Conservation (phyloP, 1,284 basidiomycete species). For the Porodaedalea pini region DNA sequence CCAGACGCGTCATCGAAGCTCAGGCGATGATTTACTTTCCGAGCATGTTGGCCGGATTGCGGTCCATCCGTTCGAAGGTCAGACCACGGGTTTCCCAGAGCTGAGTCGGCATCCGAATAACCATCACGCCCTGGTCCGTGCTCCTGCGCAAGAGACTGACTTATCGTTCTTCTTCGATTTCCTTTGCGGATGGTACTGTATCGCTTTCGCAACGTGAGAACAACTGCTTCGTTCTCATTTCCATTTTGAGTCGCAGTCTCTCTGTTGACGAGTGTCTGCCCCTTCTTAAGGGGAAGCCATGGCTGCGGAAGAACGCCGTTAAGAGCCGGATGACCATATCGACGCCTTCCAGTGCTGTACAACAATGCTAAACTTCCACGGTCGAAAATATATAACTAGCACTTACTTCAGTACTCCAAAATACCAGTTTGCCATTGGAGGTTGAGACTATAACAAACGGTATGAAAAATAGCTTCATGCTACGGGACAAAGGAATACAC, state of each 20-base stretch:
- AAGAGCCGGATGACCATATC: constrained; percentile 89
- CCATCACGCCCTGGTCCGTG: constrained; percentile 9
- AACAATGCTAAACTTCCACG: constrained; percentile 3
- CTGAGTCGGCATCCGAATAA: constrained; percentile 8
- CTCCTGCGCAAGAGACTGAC: constrained; percentile 11
- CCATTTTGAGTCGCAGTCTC: constrained; percentile 35
- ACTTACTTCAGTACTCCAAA: constrained; percentile 82
- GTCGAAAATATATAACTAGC: background rate
- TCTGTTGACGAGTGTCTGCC: constrained; percentile 64
- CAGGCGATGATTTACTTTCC: constrained; percentile 51
- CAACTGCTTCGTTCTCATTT: constrained; percentile 55
- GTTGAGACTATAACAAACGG: constrained; percentile 64
- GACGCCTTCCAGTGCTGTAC: constrained; percentile 74
- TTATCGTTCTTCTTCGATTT: constrained; percentile 25
- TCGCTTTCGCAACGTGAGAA: constrained; percentile 69
- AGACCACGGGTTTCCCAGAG: constrained; percentile 51
- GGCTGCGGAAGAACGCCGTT: constrained; percentile 85
- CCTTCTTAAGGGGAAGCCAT: constrained; percentile 85
- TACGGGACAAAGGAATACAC: constrained; percentile 25
- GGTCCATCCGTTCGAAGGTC: constrained; percentile 35
- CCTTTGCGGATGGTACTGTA: constrained; percentile 47
- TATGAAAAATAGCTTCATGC: constrained; percentile 10
- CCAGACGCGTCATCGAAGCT: constrained; percentile 79
- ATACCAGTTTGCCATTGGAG: constrained; percentile 93
- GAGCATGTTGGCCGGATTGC: constrained; percentile 23